Percentiles rank a stretch among this genome's conserved stretches.
Evolutionary conservation across 768 basidiomycete genomes (phyloP).

Genomic region (Russula virescens): DNA sequence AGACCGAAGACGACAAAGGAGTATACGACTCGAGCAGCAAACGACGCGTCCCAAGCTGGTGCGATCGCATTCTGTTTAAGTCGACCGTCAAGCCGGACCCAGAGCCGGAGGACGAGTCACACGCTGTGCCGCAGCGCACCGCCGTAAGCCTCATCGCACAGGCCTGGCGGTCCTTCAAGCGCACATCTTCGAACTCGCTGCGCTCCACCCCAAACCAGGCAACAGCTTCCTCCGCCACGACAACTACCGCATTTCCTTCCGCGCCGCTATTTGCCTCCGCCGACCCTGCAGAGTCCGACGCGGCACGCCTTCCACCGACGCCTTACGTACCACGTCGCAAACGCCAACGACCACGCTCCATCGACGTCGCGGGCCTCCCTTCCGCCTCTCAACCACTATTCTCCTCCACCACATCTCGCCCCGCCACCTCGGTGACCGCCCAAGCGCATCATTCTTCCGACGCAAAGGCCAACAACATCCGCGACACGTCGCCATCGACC

Average conservation of each 20-base stretch:
- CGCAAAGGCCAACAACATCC: neutral
- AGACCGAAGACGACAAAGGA: slow-evolving; percentile 48
- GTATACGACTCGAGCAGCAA: slow-evolving; percentile 81
- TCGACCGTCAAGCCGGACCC: slow-evolving; percentile 51
- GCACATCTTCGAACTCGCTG: slow-evolving; percentile 12
- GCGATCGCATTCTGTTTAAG: slow-evolving; percentile 82
- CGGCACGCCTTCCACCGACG: neutral
- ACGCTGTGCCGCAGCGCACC: slow-evolving; percentile 30
- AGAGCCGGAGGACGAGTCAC: slow-evolving; percentile 37
- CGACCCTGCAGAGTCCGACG: neutral
- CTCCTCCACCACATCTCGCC: neutral
- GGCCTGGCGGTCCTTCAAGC: slow-evolving; percentile 25
- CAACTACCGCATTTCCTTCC: neutral
- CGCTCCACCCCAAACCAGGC: slow-evolving; percentile 9
- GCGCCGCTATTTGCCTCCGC: neutral
- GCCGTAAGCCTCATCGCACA: slow-evolving; percentile 22
- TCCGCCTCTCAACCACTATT: neutral
- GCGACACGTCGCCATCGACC: neutral
- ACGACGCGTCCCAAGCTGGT: slow-evolving; percentile 83
- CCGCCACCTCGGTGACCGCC: neutral
- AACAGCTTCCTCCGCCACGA: neutral
- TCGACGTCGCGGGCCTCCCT: slow-evolving; percentile 2
- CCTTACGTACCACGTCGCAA: slow-evolving; percentile 17
- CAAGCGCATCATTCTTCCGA: neutral
- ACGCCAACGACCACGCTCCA: slow-evolving; percentile 18